Base-by-base conservation (phyloP, 768 basidiomycete species). In the Leucocoprinus leucothites region DNA sequence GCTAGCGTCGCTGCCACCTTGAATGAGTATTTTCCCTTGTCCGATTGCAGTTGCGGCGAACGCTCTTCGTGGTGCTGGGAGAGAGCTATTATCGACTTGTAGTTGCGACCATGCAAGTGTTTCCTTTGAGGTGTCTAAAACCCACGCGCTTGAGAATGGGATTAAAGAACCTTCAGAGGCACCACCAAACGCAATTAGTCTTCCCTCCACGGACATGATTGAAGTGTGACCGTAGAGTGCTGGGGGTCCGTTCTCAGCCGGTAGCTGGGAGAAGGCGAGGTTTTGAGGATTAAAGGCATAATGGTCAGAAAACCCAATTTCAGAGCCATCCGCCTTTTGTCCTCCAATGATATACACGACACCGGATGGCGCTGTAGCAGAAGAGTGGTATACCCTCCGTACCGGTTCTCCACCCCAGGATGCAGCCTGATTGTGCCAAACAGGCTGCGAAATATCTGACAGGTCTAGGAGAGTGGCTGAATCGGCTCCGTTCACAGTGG, bases 291-390 rank as follows among this genome's bases (percentile, higher is more conserved):
- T 65, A 69, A 90, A 92, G 19, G 78, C 65, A 61, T 83, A 91
- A 53, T 87, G 79, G 44, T 88, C 83, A 4, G 78, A 72, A 63
- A 88, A 85, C 0, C 74, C 80, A 47, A 69, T 72, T 1, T 76
- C 76, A 8, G 92, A 94, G 11, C 83, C 90, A 66, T 96, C 94
- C n/a, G 82, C 82, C 62, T 79, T 85, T 69, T 88, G 80, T 7
- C 94, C 94, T 2, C 94, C 94, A 44, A 88, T 77, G 34, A 95
- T 76, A 70, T 79, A 91, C 9, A 91, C 74, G 43, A 73, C 70
- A 5, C 84, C 85, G 6, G 71, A 69, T 5, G 63, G 58, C 0
- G 74, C 56, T 9, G 80, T 75, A 7, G 80, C 75, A 5, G 87
- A 69, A 7, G 88, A 78, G 64, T 94, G 91, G 61, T 85, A 82